phyloP scores from a whole-genome alignment of 345 rosid genomes.

The Noccaea bulbosa region DNA sequence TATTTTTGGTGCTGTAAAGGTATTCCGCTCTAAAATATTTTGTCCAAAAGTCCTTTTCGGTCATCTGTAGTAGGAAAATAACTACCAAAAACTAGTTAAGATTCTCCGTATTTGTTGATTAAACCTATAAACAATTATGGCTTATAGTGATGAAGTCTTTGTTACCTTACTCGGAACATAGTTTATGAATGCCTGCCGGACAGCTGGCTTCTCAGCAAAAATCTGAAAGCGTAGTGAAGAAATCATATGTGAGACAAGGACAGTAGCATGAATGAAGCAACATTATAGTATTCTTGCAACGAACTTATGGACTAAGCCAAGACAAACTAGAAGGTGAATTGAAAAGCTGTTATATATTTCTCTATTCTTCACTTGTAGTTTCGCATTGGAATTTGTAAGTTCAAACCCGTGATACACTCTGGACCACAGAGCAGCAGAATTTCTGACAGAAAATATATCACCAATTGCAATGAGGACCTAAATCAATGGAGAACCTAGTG shows the following conservation, averaged over 20 bases:
- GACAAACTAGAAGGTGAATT: conserved; percentile 8
- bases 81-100: conserved; percentile 24
- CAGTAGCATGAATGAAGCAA: neutral
- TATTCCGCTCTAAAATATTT: conserved; percentile 94
- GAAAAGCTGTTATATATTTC: neutral
- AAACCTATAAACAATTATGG: conserved; percentile 23
- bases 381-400: neutral
- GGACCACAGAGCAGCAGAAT: too few species aligned
- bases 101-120: conserved; percentile 1
- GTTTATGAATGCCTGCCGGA: conserved; percentile 77
- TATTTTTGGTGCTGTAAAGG: conserved; percentile 77
- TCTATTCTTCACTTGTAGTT: neutral
- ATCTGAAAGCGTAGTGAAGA: conserved; percentile 53
- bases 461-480: too few species aligned
- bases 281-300: neutral
- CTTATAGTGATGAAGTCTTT: conserved; percentile 32
- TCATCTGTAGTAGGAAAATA: conserved; percentile 59
- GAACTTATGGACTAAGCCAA: neutral
- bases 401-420: too few species aligned
- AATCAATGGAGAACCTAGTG: conserved; percentile 13
- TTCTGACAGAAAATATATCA: too few species aligned
- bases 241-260: conserved; percentile 3
- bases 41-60: conserved; percentile 93
- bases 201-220: conserved; percentile 97
- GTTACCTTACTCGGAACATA: conserved; percentile 90